phyloP scores from a whole-genome alignment of 495 filamentous ascomycete genomes.

The Penicillium parvum region DNA sequence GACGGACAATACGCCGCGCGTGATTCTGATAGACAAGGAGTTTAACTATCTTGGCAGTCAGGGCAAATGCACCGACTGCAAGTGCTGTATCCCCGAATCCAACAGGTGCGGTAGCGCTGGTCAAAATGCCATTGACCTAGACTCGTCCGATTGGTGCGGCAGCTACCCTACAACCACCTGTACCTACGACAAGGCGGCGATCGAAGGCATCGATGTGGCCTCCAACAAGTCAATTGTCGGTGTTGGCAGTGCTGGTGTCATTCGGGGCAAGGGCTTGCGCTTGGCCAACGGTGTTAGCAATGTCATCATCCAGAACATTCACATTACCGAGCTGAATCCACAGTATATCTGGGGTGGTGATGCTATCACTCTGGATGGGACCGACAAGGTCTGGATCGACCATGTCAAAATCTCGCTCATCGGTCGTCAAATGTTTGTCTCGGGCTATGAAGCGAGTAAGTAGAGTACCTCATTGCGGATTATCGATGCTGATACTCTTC shows the following conservation, averaged over 20 bases:
- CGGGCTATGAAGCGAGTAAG: conserved; percentile 24
- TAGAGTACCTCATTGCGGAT: neutral
- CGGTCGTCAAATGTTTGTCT: conserved; percentile 29
- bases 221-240: conserved; percentile 40
- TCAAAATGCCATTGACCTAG: conserved; percentile 28
- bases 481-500: neutral
- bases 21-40: conserved; percentile 45
- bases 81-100: conserved; percentile 27
- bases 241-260: conserved; percentile 32
- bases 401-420: conserved; percentile 33
- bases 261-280: conserved; percentile 37
- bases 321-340: conserved; percentile 41
- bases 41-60: conserved; percentile 44
- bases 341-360: conserved; percentile 42
- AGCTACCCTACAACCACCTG: conserved; percentile 23
- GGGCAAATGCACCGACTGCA: conserved; percentile 35
- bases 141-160: conserved; percentile 29
- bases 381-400: conserved; percentile 35
- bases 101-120: conserved; percentile 24
- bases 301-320: conserved; percentile 44
- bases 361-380: conserved; percentile 32
- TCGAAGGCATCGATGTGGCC: conserved; percentile 29
- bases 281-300: conserved; percentile 36
- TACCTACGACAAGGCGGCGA: conserved; percentile 36
- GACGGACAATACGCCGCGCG: conserved; percentile 38